Base-by-base conservation (phyloP, 345 rosid genomes). In the Orychophragmus violaceus region DNA sequence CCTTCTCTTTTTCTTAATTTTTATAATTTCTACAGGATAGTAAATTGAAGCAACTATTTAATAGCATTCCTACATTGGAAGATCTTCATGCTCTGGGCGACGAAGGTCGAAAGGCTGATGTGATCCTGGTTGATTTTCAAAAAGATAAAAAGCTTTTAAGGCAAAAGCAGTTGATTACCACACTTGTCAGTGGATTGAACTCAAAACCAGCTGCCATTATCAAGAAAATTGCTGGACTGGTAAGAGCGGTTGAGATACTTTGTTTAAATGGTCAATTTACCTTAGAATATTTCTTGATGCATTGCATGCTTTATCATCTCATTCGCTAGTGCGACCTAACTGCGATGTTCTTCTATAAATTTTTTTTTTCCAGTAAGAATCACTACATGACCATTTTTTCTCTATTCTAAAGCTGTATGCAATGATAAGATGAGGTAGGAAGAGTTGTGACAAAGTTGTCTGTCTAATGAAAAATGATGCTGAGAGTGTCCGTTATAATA, bases 151-250 rank as follows among this genome's bases (percentile, higher is more conserved):
- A 89, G 78, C 80, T 95, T 68, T 85, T 81, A 21, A 87, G 86
- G 95, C 82, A 89, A 66, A 91, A 91, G 80, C 97, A 85, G 78
- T 76, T 86, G 82, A 83, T 83, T 50, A 65, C 76, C 66, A 81
- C 88, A 60, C 79, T 90, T 63, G 92, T 87, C 58, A 91, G 81
- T 77, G 99, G 97, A 69, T 66, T 87, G 78, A 84, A 82, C 77
- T 85, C 99, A 64, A 88, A 91, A 74, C 95, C 97, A 41, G 89
- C 96, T 62, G 82, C 86, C 36, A 70, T 87, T 76, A 82, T 95
- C 50, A 95, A 91, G 80, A 95, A 91, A 85, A 89, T 91, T 63
- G 95, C 95, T 11, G 96, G 85, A 79, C 78, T 91, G 95, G 99
- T 95, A 71, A 83, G 87, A 74, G 30, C 36, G 46, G 7, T 32